A percentile compares a stretch with the other conserved stretches of the same genome.
Evolutionary conservation across 129 eudicot genomes (phyloP).

Genomic region (Chrysanthemum seticuspe): DNA sequence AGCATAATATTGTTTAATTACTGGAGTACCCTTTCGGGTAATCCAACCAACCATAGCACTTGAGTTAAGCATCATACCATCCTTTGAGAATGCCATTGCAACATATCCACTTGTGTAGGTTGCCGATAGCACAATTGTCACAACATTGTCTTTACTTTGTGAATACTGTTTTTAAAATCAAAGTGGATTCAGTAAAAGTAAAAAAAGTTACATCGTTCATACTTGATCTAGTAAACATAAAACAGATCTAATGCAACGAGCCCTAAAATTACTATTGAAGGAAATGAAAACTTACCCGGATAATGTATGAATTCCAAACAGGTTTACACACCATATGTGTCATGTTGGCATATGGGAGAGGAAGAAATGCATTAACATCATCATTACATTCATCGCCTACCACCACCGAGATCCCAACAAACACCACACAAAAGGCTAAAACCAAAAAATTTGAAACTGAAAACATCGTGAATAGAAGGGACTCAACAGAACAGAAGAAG

Average conservation of each 20-base stretch:
- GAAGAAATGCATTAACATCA: constrained; percentile 59
- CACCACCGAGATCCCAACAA: constrained; percentile 17
- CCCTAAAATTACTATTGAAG: constrained; percentile 4
- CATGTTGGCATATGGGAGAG: constrained; percentile 72
- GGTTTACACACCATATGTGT: constrained; percentile 62
- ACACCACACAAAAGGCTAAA: constrained; percentile 18
- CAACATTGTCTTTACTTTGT: constrained; percentile 54
- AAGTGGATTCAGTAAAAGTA: not conserved
- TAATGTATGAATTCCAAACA: constrained; percentile 72
- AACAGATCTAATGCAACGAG: not conserved
- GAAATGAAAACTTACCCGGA: constrained; percentile 54
- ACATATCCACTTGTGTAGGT: constrained; percentile 87
- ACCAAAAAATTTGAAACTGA: constrained; percentile 20
- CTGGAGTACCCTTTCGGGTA: constrained; percentile 54
- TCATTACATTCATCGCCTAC: constrained; percentile 40
- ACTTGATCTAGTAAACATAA: not conserved
- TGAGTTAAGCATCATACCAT: constrained; percentile 83
- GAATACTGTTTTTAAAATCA: constrained; percentile 53
- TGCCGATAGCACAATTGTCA: constrained; percentile 75
- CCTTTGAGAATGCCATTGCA: constrained; percentile 80
- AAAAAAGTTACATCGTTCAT: not conserved
- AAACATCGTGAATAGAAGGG: constrained; percentile 31
- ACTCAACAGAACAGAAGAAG: constrained; percentile 12
- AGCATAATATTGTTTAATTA: constrained; percentile 60
- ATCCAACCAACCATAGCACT: constrained; percentile 99